phyloP scores from a whole-genome alignment of 805 yeast species.

The Candida oleophila region DNA sequence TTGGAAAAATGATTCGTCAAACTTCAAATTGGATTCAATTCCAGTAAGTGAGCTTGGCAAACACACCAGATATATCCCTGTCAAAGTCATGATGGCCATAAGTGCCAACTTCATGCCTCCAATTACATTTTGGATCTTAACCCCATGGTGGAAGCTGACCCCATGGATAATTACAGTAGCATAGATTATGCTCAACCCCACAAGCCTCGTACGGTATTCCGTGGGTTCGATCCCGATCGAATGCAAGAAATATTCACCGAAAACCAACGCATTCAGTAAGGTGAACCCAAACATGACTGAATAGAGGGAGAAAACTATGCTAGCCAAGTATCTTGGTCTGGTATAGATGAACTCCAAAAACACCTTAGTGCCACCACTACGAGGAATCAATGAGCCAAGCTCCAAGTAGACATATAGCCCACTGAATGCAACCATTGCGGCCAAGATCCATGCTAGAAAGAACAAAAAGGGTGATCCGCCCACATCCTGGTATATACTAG shows the following conservation, averaged over 20 bases:
- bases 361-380: constrained; percentile 75
- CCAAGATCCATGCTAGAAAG: constrained; percentile 60
- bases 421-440: constrained; percentile 61
- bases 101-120: constrained; percentile 61
- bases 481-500: constrained; percentile 62
- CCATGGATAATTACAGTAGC: constrained; percentile 49
- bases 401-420: constrained; percentile 69
- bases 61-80: constrained; percentile 57
- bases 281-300: constrained; percentile 56
- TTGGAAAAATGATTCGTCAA: constrained; percentile 21
- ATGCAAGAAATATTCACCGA: constrained; percentile 58
- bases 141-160: constrained; percentile 57
- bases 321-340: constrained; percentile 55
- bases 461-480: constrained; percentile 67
- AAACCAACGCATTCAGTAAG: constrained; percentile 54
- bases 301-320: constrained; percentile 49
- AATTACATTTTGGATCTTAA: constrained; percentile 57
- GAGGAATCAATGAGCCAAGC: constrained; percentile 66
- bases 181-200: constrained; percentile 29
- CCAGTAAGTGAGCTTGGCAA: constrained; percentile 46
- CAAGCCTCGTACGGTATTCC: constrained; percentile 31
- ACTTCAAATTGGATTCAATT: constrained; percentile 43
- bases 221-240: constrained; percentile 42
- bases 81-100: constrained; percentile 50
- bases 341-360: constrained; percentile 67